Conservation (phyloP, 83 land plant species). For the Isoetes engelmannii region DNA sequence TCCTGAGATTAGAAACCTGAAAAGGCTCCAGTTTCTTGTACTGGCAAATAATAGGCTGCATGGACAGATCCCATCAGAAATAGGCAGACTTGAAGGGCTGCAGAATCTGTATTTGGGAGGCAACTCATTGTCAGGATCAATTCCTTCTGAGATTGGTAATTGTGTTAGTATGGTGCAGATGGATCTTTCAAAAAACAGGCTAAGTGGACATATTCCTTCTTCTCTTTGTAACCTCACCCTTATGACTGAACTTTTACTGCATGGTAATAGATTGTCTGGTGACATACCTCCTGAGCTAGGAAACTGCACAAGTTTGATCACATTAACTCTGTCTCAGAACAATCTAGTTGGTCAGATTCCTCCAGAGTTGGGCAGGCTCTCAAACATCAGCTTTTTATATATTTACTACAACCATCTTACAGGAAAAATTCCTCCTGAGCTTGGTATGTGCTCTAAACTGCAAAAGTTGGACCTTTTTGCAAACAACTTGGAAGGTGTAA, state of each 20-base stretch:
- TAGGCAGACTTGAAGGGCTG: neutral
- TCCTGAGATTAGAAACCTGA: neutral
- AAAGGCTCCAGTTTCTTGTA: neutral
- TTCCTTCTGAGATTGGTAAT: neutral
- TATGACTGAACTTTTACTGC: constrained; percentile 15
- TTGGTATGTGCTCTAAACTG: constrained; percentile 58
- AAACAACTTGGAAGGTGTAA: constrained; percentile 43
- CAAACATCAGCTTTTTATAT: constrained; percentile 13
- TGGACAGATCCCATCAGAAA: constrained; percentile 2
- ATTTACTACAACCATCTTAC: constrained; percentile 31
- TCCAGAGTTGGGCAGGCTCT: constrained; percentile 39
- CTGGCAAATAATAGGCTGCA: neutral
- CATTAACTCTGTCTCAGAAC: constrained; percentile 40
- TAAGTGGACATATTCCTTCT: neutral
- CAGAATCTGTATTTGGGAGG: neutral
- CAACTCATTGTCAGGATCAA: neutral
- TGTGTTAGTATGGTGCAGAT: neutral
- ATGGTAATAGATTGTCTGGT: constrained; percentile 40
- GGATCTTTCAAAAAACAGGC: neutral
- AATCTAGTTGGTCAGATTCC: constrained; percentile 47
- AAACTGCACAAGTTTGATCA: constrained; percentile 18
- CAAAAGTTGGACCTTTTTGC: constrained; percentile 54
- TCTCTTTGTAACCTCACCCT: neutral
- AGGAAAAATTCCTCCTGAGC: constrained; percentile 45
- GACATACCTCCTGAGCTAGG: constrained; percentile 46